Conservation (phyloP, 78 protist genomes). For the Speleostelium caveatum region DNA sequence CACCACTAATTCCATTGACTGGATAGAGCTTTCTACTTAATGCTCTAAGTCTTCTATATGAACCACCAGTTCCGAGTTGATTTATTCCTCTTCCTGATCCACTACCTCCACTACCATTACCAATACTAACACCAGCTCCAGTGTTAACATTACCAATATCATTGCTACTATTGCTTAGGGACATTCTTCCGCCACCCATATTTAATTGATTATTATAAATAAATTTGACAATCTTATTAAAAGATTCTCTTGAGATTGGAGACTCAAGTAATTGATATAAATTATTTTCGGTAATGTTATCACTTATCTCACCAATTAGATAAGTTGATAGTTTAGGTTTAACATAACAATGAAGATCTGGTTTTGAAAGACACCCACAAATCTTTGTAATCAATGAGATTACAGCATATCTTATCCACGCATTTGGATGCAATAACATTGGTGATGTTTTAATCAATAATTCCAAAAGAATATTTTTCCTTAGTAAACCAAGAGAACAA, state of each 20-base stretch:
- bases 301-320: constrained; percentile 10
- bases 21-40: constrained; percentile 1
- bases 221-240: constrained; percentile 36
- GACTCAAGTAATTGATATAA: constrained; percentile 33
- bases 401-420: constrained; percentile 82
- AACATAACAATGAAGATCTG: constrained; percentile 53
- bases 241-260: constrained; percentile 66
- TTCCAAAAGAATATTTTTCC: constrained; percentile 71
- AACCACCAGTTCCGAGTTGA: constrained; percentile 16
- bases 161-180: background rate
- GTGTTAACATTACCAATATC: too few species aligned
- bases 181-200: background rate
- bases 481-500: constrained; percentile 45
- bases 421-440: constrained; percentile 72
- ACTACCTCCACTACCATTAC: background rate
- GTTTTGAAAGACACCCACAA: constrained; percentile 21
- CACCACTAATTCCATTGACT: background rate
- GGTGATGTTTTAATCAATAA: constrained; percentile 69
- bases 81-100: background rate
- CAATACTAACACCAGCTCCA: too few species aligned
- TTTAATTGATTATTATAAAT: background rate
- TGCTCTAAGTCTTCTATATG: constrained; percentile 25
- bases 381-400: constrained; percentile 62
- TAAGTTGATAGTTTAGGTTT: constrained; percentile 36
- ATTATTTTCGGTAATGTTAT: constrained; percentile 26